Percentiles rank a stretch among this genome's conserved stretches.
Conservation (phyloP, 1,139 yeast species). For the Magnusiomyces suaveolens region DNA sequence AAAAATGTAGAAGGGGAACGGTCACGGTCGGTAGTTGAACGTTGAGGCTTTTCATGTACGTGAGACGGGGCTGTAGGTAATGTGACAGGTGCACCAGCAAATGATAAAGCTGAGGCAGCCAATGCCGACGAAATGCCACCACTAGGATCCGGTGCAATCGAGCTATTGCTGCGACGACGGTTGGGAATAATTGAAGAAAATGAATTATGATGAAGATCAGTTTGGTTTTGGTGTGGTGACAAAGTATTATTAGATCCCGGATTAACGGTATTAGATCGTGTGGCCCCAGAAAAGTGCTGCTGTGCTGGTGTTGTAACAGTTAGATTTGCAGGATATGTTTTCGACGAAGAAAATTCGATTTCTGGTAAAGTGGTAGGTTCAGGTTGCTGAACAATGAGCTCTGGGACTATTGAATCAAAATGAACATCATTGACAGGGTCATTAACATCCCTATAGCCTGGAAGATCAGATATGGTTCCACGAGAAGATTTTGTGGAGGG, state of each 20-base stretch:
- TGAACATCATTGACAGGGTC: not conserved
- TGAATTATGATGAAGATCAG: too few relatives aligned
- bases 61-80: not conserved
- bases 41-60: not conserved
- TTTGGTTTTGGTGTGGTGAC: too few relatives aligned
- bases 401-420: not conserved
- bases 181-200: too few relatives aligned
- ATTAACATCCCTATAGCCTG: not conserved
- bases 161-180: too few relatives aligned
- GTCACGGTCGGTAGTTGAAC: not conserved
- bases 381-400: constrained; percentile 4
- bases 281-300: too few relatives aligned
- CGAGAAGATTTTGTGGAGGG: not conserved
- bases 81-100: not conserved
- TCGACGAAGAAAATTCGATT: not conserved
- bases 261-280: too few relatives aligned
- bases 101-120: not conserved
- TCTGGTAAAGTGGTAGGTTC: constrained; percentile 2
- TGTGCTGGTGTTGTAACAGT: too few relatives aligned
- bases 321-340: too few relatives aligned
- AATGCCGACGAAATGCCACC: not conserved
- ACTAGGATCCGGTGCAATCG: too few relatives aligned
- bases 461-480: not conserved
- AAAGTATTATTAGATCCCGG: too few relatives aligned
- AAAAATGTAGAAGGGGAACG: not conserved